Evolutionary conservation across 345 rosid species (phyloP), one percentile per base, ranked within the genome.

Genomic region (Pistacia atlantica): DNA sequence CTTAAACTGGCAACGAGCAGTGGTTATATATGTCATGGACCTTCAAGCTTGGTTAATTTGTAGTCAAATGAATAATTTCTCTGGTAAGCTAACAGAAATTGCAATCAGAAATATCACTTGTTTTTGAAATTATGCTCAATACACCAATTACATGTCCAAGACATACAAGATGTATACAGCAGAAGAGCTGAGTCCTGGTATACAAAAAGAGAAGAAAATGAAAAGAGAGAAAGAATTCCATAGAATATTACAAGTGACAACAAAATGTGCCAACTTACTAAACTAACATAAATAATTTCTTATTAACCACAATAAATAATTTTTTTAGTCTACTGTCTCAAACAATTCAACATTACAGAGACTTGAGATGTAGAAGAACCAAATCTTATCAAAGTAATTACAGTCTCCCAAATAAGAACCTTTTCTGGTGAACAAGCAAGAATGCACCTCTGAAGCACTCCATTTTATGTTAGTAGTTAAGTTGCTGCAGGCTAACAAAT

Each of bases 211-310:
- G 17, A 45, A 31, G 33, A 17, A 46, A 25, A 22, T 8, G 25
- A 49, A 2, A 49, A 49, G 54, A 49, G 54, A 49, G 11, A 1
- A 54, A 54, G 57, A 54, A 5, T 42, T 37, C 11, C 18, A 8
- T 28, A 61, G 31, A 61, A 72, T 28, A n/a, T 28, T 25, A 31
- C 18, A 22, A 73, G 16, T 72, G 28, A 73, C 68, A 49, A 31
- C 11, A 38, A 61, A 35, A 61, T 3, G 35, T 4, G 13, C 0
- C 69, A 46, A 61, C 66, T 35, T 11, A 56, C 38, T 45, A 33
- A 62, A 52, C n/a, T 14, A 33, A 18, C 11, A 73, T 33, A 28
- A 11, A 72, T 16, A 59, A 45, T 9, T 22, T 72, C 22, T 45
- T 42, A n/a, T 3, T 10, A 38, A 57, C 18, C 28, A 28, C 67